phyloP scores from a whole-genome alignment of 139 green algal species.

The Astrephomene gubernaculifera region DNA sequence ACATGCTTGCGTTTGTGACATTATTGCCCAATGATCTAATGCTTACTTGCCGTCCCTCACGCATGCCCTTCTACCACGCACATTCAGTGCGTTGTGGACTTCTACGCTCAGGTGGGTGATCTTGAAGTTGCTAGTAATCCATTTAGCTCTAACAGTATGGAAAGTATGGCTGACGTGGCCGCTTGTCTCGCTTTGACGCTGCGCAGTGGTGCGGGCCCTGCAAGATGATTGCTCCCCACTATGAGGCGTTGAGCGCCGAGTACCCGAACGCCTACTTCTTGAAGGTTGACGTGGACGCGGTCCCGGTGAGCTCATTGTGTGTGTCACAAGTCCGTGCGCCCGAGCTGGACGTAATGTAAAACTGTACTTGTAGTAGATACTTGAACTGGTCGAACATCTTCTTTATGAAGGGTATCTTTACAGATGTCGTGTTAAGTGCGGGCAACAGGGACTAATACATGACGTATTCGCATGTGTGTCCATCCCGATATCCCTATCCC shows the following conservation, averaged over 20 bases:
- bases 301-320: conserved; percentile 46
- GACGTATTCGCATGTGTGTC: too few relatives aligned
- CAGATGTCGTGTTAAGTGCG: too few relatives aligned
- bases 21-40: not conserved
- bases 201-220: conserved; percentile 82
- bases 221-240: conserved; percentile 82
- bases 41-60: not conserved
- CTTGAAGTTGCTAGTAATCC: not conserved
- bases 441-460: too few relatives aligned
- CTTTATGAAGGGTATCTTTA: too few relatives aligned
- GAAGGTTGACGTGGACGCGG: conserved; percentile 86
- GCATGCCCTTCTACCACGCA: too few relatives aligned
- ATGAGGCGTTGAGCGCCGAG: conserved; percentile 66
- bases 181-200: not conserved
- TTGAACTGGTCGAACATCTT: too few relatives aligned
- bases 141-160: not conserved
- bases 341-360: too few relatives aligned
- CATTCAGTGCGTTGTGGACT: not conserved
- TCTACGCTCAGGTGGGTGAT: conserved; percentile 15
- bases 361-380: too few relatives aligned
- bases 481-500: not conserved
- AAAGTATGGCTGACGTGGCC: not conserved
- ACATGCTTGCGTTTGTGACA: too few relatives aligned
- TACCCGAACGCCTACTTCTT: conserved; percentile 69
- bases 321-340: too few relatives aligned